phyloP scores from a whole-genome alignment of 75 land plant genomes.

The Ceratopteris richardii region DNA sequence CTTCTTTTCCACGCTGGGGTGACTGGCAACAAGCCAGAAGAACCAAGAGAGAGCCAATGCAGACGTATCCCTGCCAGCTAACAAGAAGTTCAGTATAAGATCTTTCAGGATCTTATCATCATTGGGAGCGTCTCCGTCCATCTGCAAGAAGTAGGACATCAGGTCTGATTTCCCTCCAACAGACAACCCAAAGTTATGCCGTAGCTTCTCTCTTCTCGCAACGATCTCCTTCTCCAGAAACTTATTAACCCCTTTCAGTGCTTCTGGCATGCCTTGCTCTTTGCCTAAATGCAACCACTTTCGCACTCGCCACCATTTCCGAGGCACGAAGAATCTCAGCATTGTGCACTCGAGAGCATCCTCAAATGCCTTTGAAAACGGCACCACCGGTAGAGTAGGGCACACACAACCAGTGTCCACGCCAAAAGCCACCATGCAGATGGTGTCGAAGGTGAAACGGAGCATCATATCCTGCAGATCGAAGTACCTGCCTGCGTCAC shows the following conservation, averaged over 20 bases:
- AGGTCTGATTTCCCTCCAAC: neutral
- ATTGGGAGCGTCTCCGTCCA: neutral
- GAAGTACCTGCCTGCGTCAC: neutral
- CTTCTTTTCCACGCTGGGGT: constrained; percentile 21
- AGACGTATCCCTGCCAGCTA: constrained; percentile 49
- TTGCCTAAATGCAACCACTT: constrained; percentile 36
- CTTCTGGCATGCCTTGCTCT: constrained; percentile 21
- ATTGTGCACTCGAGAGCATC: constrained; percentile 29
- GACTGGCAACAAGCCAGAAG: constrained; percentile 39
- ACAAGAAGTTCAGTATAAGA: constrained; percentile 32
- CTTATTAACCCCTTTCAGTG: neutral
- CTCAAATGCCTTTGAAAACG: constrained; percentile 41
- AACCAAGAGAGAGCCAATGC: constrained; percentile 46
- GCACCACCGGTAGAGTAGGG: constrained; percentile 10
- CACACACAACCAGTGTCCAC: constrained; percentile 39
- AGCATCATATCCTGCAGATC: constrained; percentile 31
- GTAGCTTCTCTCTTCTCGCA: neutral
- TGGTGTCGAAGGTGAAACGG: constrained; percentile 56
- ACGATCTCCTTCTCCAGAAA: neutral
- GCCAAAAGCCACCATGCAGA: constrained; percentile 51
- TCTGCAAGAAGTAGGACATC: neutral
- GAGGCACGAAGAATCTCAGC: constrained; percentile 21
- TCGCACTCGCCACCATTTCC: constrained; percentile 17
- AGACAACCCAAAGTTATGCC: neutral
- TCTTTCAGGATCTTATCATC: constrained; percentile 29